These are phyloP conservation scores for Penicillium herquei DNA, from an alignment of 495 filamentous ascomycete genomes.

Conservation along the genomic window DNA sequence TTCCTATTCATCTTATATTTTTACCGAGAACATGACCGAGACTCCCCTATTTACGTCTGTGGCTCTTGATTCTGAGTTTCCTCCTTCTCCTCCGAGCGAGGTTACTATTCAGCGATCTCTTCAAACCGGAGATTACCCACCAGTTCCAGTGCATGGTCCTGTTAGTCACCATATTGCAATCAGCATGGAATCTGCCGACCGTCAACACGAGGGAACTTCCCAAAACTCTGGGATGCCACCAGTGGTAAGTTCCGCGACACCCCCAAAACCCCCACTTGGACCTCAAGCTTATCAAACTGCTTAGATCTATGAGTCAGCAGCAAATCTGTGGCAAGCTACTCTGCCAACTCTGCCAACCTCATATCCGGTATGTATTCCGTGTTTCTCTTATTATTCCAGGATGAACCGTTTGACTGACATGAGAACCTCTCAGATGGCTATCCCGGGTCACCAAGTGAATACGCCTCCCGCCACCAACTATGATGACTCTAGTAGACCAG, in stretches of 20 bases:
- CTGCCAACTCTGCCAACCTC: constrained; percentile 18
- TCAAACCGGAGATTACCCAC: constrained; percentile 1
- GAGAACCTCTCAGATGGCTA: constrained; percentile 8
- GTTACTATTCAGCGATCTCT: neutral
- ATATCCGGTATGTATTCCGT: constrained; percentile 11
- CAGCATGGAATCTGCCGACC: neutral
- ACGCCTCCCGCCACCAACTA: constrained; percentile 31
- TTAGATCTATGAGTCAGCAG: constrained; percentile 13
- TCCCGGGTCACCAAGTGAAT: constrained; percentile 14
- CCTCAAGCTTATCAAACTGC: neutral
- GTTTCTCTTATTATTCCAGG: neutral
- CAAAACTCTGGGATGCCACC: neutral
- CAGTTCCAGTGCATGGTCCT: constrained; percentile 2
- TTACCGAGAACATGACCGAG: neutral
- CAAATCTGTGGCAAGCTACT: constrained; percentile 8
- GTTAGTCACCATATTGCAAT: neutral
- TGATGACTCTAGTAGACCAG: constrained; percentile 3
- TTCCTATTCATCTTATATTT: neutral
- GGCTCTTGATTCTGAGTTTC: neutral
- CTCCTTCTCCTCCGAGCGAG: constrained; percentile 13
- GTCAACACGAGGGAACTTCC: neutral
- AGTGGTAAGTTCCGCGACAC: constrained; percentile 2
- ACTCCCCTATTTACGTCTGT: constrained; percentile 1
- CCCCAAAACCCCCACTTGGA: neutral
- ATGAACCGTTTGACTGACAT: neutral